phyloP scores from a whole-genome alignment of 192 early-diverging fungal genomes.

The Coemansia sp. region DNA sequence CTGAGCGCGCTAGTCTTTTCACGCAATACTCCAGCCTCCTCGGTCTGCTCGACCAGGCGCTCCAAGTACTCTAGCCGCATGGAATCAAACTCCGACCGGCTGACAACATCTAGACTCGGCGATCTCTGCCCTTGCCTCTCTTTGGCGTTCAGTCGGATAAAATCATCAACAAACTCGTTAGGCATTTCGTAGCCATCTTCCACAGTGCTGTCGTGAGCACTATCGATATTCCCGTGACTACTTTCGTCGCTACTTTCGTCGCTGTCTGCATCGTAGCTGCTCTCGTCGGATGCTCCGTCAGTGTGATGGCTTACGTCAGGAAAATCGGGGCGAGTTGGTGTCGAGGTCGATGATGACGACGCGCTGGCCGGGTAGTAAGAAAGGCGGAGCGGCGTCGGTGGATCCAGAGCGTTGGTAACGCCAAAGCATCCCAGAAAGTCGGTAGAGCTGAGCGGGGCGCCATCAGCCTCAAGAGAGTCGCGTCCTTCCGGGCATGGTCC shows the following conservation, averaged over 20 bases:
- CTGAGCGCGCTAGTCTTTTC: constrained; percentile 19
- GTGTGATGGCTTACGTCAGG: not conserved
- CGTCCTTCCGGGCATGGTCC: not conserved
- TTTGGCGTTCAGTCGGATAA: not conserved
- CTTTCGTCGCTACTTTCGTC: not conserved
- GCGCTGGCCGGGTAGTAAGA: no score
- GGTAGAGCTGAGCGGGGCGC: not conserved
- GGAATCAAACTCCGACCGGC: not conserved
- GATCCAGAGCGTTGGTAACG: constrained; percentile 2
- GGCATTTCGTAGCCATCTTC: constrained; percentile 12
- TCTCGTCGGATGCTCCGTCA: not conserved
- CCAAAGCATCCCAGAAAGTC: constrained; percentile 5
- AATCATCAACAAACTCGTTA: not conserved
- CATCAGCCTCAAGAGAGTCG: not conserved
- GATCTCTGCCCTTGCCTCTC: not conserved
- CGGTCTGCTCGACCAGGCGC: not conserved
- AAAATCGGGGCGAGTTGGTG: not conserved
- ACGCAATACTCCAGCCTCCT: not conserved
- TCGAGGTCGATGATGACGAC: not conserved
- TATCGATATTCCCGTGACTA: not conserved
- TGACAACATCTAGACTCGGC: not conserved
- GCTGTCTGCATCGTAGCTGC: constrained; percentile 5
- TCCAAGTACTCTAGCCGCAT: not conserved
- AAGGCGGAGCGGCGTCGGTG: not conserved
- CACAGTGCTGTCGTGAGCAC: not conserved